Percentiles rank a stretch among this genome's conserved stretches.
Conservation (phyloP, 352 stramenopile species). For the Pythium phragmitis region DNA sequence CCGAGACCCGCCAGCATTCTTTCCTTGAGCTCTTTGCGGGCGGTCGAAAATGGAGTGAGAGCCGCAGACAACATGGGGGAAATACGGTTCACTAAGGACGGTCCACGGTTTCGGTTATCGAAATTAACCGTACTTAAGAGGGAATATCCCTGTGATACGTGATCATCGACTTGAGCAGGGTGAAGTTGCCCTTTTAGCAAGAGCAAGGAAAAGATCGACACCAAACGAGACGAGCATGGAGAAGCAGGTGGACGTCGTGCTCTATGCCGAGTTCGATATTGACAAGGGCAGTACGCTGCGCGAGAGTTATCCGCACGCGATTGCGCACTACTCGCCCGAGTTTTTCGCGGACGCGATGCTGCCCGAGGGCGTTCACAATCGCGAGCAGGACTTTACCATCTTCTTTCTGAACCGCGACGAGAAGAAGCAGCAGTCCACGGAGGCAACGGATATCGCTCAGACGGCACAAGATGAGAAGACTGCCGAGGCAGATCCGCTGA, state of each 20-base stretch:
- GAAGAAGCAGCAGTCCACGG: slow-evolving; percentile 14
- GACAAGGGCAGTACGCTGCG: slow-evolving; percentile 86
- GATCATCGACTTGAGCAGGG: slow-evolving; percentile 23
- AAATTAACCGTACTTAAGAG: slow-evolving; percentile 20
- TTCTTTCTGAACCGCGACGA: slow-evolving; percentile 84
- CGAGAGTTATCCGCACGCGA: slow-evolving; percentile 54
- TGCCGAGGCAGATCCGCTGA: slow-evolving; percentile 39
- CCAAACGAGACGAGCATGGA: slow-evolving; percentile 4
- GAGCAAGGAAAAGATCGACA: slow-evolving; percentile 1
- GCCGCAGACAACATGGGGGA: slow-evolving; percentile 9
- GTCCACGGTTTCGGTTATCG: slow-evolving; percentile 1
- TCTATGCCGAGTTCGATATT: slow-evolving; percentile 87
- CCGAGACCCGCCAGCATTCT: slow-evolving; percentile 33
- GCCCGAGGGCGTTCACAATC: slow-evolving; percentile 87
- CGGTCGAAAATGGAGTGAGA: not conserved
- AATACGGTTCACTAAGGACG: not conserved
- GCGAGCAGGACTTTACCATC: slow-evolving; percentile 80
- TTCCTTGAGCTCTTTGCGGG: slow-evolving; percentile 1
- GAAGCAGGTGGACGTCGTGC: slow-evolving; percentile 63
- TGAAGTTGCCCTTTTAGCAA: slow-evolving; percentile 16
- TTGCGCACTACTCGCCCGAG: slow-evolving; percentile 81
- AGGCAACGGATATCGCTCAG: not conserved
- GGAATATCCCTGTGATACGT: not conserved
- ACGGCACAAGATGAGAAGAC: not conserved
- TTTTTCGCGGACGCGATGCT: slow-evolving; percentile 91